Base-by-base conservation (phyloP, 345 rosid species). In the Eucalyptus leucophloia region DNA sequence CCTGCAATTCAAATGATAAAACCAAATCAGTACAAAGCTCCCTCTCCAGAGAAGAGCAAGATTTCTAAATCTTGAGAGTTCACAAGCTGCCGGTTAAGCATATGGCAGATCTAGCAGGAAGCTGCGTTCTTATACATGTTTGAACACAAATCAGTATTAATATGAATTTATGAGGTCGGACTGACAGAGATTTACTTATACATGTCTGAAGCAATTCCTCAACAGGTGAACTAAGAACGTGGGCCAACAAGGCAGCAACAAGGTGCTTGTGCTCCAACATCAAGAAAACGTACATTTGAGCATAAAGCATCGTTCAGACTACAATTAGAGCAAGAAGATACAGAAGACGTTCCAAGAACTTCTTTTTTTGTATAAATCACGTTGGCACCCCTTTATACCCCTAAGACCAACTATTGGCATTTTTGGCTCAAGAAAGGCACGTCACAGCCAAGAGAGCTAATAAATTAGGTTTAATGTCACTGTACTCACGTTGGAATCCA, bases 1-100 rank as follows among this genome's bases (percentile, higher is more conserved):
- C 98, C 99, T 97, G 95, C 91, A 93, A 91, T 91, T 65, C 47
- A 49, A 47, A 91, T 44, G 28, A 82, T 65, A 60, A 89, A 88
- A 50, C 50, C 51, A 83, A 82, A 72, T 80, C 65, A 88, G 50
- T 82, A 88, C 42, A 88, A 26, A 34, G 45, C 60, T 40, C 77
- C 85, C 85, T 10, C 5, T 77, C 42, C 14, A 42, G 47, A 77
- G 85, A 77, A 77, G 30, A 21, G 16, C 13, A 23, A 77, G 47
- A 77, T 37, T 37, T 77, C 40, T 40, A 3, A 77, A 77, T 9
- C 26, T 77, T 40, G 83, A 19, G 83, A 77, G 83, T 23, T 77
- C 24, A 77, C 12, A 77, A 37, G 85, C 85, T 77, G 47, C 85
- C 30, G 16, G 85, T 40, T 5, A 77, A 77, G 47, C 85, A 40